These are phyloP conservation scores for Harringtonia aguacate DNA, from an alignment of 2,329 filamentous ascomycete genomes.

Conservation along the genomic window DNA sequence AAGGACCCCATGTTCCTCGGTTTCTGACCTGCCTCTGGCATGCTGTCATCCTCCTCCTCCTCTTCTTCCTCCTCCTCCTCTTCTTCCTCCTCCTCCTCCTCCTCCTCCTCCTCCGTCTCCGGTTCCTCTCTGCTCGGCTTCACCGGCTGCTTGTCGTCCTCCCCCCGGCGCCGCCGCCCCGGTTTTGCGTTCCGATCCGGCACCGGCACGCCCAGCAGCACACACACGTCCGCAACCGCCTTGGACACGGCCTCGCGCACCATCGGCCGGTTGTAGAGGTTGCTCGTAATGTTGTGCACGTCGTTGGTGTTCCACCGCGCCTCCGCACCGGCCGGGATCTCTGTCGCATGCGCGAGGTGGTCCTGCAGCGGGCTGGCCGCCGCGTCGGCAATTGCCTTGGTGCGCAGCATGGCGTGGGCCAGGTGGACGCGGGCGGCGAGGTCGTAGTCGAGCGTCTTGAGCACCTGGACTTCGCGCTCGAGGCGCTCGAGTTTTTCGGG, in stretches of 20 bases:
- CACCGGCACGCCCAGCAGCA: slow-evolving; percentile 33
- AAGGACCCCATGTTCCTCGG: neutral
- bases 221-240: slow-evolving; percentile 38
- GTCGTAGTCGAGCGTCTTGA: slow-evolving; percentile 50
- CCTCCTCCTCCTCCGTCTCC: neutral
- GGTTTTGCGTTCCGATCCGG: slow-evolving; percentile 32
- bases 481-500: slow-evolving; percentile 46
- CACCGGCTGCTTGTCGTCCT: no score
- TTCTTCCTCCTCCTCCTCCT: slow-evolving; percentile 22
- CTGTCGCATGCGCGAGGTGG: slow-evolving; percentile 20
- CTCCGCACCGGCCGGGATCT: slow-evolving; percentile 35
- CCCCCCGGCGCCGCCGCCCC: slow-evolving; percentile 16
- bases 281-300: slow-evolving; percentile 51
- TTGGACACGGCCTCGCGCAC: slow-evolving; percentile 38
- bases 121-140: no score
- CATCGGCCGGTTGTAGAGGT: slow-evolving; percentile 39
- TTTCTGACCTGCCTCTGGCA: slow-evolving; percentile 5
- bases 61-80: slow-evolving; percentile 23
- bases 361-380: slow-evolving; percentile 29
- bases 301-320: slow-evolving; percentile 34
- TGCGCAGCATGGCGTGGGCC: slow-evolving; percentile 40
- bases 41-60: slow-evolving; percentile 20
- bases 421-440: slow-evolving; percentile 47
- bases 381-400: slow-evolving; percentile 40
- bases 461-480: slow-evolving; percentile 46